Evolutionary conservation across 2,329 filamentous ascomycete species (phyloP).

Genomic region (Harringtonia lauricola): DNA sequence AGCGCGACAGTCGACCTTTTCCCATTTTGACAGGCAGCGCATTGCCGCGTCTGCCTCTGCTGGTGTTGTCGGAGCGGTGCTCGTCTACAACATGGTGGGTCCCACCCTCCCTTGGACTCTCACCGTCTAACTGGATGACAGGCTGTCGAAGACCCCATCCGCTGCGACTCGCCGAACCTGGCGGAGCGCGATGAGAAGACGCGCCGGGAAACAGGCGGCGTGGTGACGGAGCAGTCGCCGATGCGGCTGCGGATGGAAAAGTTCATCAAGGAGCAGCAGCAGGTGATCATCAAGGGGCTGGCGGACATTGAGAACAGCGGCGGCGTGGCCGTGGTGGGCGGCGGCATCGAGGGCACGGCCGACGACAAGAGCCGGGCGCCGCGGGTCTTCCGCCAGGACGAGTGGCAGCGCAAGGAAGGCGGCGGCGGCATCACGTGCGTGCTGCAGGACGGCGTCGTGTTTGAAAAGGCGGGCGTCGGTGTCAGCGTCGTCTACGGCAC

Average conservation of each 20-base stretch:
- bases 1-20: not conserved
- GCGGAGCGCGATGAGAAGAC: conserved; percentile 74
- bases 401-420: conserved; percentile 78
- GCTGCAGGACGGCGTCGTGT: conserved; percentile 89
- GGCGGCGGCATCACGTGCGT: conserved; percentile 93
- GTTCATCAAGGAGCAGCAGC: conserved; percentile 87
- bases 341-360: conserved; percentile 5
- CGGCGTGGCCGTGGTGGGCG: conserved; percentile 6
- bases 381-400: conserved; percentile 60
- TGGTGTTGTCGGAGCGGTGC: conserved; percentile 39
- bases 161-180: conserved; percentile 57
- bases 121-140: too few relatives aligned
- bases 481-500: conserved; percentile 91
- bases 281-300: conserved; percentile 73
- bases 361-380: conserved; percentile 52
- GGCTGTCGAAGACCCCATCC: conserved; percentile 29
- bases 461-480: conserved; percentile 95
- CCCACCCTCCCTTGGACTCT: not conserved
- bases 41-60: conserved; percentile 17
- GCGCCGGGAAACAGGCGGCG: conserved; percentile 59
- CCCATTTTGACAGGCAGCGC: not conserved
- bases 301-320: conserved; percentile 45
- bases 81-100: conserved; percentile 46
- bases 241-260: conserved; percentile 98
- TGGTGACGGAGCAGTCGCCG: conserved; percentile 66